Conservation (phyloP, 2,329 filamentous ascomycete genomes). For the Cucurbitaria berberidis region DNA sequence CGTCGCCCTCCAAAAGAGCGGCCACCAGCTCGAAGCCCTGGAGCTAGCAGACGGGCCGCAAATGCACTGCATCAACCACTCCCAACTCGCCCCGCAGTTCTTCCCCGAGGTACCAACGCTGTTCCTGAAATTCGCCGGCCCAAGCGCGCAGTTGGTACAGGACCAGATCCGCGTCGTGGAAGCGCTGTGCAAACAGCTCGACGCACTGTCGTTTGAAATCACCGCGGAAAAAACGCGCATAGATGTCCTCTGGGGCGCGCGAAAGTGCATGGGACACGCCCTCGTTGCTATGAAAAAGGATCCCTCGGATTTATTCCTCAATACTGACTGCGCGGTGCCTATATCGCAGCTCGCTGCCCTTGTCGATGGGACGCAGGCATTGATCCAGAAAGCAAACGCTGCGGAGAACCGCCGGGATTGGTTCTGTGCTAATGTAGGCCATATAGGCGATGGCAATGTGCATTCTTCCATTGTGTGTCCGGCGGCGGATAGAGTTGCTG, state of each 20-base stretch:
- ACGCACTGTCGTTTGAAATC: constrained; percentile 69
- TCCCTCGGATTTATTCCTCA: constrained; percentile 68
- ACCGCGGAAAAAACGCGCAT: constrained; percentile 66
- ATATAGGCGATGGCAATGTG: constrained; percentile 68
- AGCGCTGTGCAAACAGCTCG: constrained; percentile 60
- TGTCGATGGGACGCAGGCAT: constrained; percentile 73
- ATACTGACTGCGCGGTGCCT: constrained; percentile 79
- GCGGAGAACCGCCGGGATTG: constrained; percentile 13
- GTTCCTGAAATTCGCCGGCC: constrained; percentile 76
- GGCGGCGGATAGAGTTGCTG: constrained; percentile 27
- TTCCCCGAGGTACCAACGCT: constrained; percentile 73
- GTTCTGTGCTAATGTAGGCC: constrained; percentile 64
- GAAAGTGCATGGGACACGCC: constrained; percentile 75
- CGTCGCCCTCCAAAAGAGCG: constrained; percentile 74
- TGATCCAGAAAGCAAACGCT: constrained; percentile 55
- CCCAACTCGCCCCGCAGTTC: constrained; percentile 59
- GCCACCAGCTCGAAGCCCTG: constrained; percentile 83
- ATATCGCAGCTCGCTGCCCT: constrained; percentile 73
- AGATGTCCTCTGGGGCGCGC: constrained; percentile 72
- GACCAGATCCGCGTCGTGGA: constrained; percentile 74
- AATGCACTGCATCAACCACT: constrained; percentile 73
- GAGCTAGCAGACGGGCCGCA: constrained; percentile 89
- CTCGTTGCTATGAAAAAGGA: constrained; percentile 68
- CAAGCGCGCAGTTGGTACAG: constrained; percentile 65
- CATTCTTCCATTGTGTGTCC: constrained; percentile 44